Evolutionary conservation across 139 green algal genomes (phyloP).

Genomic region (Diplosphaera chodatii): DNA sequence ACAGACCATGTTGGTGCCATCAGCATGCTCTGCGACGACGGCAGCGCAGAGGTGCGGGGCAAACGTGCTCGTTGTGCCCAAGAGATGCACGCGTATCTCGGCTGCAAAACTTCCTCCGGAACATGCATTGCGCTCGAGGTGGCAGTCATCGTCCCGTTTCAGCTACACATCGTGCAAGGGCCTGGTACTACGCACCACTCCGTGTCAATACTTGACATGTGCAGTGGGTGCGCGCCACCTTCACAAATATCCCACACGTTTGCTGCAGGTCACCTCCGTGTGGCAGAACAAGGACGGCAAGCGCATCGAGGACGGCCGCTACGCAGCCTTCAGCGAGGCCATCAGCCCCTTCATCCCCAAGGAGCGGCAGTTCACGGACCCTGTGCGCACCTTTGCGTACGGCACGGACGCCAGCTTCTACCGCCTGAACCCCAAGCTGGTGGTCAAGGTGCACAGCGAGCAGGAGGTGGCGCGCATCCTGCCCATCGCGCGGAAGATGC

Average conservation of each 20-base stretch:
- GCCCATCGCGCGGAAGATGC: constrained; percentile 75
- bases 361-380: constrained; percentile 75
- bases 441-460: constrained; percentile 83
- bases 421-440: constrained; percentile 83
- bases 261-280: background rate
- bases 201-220: too few species aligned
- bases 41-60: background rate
- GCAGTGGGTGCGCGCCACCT: too few species aligned
- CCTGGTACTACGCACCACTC: too few species aligned
- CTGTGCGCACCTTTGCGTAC: constrained; percentile 91
- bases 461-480: constrained; percentile 80
- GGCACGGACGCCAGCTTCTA: constrained; percentile 95
- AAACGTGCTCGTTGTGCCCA: background rate
- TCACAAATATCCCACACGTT: background rate
- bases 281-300: constrained; percentile 68
- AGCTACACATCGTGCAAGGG: too few species aligned
- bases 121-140: too few species aligned
- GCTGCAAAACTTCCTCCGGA: too few species aligned
- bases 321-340: constrained; percentile 75
- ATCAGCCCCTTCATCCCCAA: constrained; percentile 75
- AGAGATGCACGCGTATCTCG: background rate
- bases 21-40: constrained; percentile 4
- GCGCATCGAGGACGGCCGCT: constrained; percentile 85
- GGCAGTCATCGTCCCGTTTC: too few species aligned
- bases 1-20: constrained; percentile 3